These are phyloP conservation scores for Aspergillus nanangensis DNA, from an alignment of 495 filamentous ascomycete genomes.

Conservation along the genomic window DNA sequence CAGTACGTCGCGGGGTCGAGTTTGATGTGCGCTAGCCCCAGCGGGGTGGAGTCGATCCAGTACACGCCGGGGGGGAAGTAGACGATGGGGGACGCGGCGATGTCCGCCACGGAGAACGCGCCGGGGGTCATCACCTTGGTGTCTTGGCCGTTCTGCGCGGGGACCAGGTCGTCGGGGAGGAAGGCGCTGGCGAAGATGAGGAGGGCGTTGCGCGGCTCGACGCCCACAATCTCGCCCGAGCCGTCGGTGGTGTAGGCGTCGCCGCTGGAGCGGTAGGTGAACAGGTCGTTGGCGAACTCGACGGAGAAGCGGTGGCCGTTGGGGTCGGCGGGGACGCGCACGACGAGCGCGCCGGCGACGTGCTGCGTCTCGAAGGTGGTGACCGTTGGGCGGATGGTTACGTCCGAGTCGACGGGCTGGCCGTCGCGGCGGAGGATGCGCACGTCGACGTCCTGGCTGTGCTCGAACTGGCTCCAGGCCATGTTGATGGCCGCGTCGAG, in stretches of 20 bases:
- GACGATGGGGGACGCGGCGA: slow-evolving; percentile 7
- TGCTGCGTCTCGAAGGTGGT: slow-evolving; percentile 3
- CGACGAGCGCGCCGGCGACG: slow-evolving; percentile 6
- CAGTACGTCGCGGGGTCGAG: slow-evolving; percentile 14
- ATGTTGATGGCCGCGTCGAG: slow-evolving; percentile 13
- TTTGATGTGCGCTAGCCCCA: slow-evolving; percentile 10
- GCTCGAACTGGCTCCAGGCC: slow-evolving; percentile 20
- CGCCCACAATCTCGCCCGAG: slow-evolving; percentile 6
- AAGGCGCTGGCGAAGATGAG: slow-evolving; percentile 24
- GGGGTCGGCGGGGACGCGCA: slow-evolving; percentile 8
- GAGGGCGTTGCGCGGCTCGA: slow-evolving; percentile 20
- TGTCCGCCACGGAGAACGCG: slow-evolving; percentile 10
- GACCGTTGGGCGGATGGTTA: slow-evolving; percentile 13
- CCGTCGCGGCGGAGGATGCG: slow-evolving; percentile 15
- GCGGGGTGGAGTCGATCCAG: slow-evolving; percentile 7
- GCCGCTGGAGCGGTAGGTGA: slow-evolving; percentile 2
- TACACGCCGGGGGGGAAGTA: slow-evolving; percentile 21
- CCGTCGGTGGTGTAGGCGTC: slow-evolving; percentile 6
- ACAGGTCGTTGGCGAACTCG: slow-evolving; percentile 15
- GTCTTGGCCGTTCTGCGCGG: neutral
- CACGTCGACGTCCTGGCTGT: slow-evolving; percentile 15
- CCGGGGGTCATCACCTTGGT: slow-evolving; percentile 11
- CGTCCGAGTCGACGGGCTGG: slow-evolving; percentile 1
- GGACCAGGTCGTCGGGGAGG: slow-evolving; percentile 11
- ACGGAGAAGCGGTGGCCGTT: slow-evolving; percentile 16